Evolutionary conservation across 768 basidiomycete genomes (phyloP).

Genomic region (Lactifluus hygrophoroides): DNA sequence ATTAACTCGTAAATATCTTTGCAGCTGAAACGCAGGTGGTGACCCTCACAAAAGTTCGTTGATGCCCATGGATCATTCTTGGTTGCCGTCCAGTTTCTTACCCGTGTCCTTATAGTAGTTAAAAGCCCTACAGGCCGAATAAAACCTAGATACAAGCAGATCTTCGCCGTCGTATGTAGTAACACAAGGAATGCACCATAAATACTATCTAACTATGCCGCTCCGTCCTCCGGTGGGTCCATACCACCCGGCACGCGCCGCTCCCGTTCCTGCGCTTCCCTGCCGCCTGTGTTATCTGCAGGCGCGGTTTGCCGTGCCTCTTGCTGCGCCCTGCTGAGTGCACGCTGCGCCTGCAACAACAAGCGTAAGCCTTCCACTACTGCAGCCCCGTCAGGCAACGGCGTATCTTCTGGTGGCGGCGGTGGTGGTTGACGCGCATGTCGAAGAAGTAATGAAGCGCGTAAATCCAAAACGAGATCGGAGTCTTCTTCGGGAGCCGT

Average conservation of each 20-base stretch:
- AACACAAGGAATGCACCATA: constrained; percentile 7
- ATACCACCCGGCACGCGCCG: constrained; percentile 26
- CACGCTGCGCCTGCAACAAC: constrained; percentile 43
- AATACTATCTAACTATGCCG: constrained; percentile 1
- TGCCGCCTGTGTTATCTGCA: constrained; percentile 18
- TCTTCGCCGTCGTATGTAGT: background rate
- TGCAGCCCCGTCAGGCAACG: constrained; percentile 53
- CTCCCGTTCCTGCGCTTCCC: constrained; percentile 24
- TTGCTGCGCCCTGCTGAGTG: constrained; percentile 21
- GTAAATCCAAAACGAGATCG: constrained; percentile 45
- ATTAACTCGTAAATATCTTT: background rate
- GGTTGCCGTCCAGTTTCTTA: background rate
- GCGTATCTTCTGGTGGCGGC: constrained; percentile 30
- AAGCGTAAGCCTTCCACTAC: constrained; percentile 35
- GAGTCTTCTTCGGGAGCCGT: constrained; percentile 11
- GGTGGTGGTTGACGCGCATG: constrained; percentile 51
- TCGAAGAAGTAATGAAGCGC: constrained; percentile 41
- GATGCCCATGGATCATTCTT: too few relatives aligned
- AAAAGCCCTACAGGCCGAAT: background rate
- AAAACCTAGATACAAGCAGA: constrained; percentile 4
- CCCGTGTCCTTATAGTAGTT: background rate
- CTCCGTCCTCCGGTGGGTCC: constrained; percentile 18
- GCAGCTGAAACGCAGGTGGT: constrained; percentile 55
- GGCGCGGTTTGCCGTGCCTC: constrained; percentile 22
- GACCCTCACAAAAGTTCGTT: too few relatives aligned